Evolutionary conservation across 306 rosid species (phyloP).

Genomic region (Fragaria iinumae): DNA sequence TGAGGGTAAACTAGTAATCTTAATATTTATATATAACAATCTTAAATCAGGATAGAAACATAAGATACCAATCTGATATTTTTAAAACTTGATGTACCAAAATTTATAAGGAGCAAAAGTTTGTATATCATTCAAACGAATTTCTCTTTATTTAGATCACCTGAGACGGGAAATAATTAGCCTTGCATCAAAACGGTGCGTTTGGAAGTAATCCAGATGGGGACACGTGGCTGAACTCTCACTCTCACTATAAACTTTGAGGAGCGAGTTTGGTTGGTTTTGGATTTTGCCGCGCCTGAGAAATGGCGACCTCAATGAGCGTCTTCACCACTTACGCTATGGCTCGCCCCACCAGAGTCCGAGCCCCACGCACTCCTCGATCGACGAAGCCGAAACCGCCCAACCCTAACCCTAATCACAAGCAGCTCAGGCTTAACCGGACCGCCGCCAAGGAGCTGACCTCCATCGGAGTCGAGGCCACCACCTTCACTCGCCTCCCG

Average conservation of each 20-base stretch:
- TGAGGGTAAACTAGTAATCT: too few species aligned
- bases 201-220: background rate
- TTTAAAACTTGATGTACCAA: too few species aligned
- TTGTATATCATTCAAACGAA: too few species aligned
- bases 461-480: conserved; percentile 66
- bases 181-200: background rate
- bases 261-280: background rate
- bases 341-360: conserved; percentile 44
- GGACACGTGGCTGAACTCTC: conserved; percentile 20
- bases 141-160: too few species aligned
- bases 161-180: too few species aligned
- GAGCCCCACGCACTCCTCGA: conserved; percentile 30
- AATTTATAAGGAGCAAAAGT: too few species aligned
- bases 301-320: conserved; percentile 47
- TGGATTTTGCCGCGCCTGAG: conserved; percentile 19
- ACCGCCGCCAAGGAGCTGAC: conserved; percentile 31
- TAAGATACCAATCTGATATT: too few species aligned
- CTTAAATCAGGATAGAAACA: too few species aligned
- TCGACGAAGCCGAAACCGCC: conserved; percentile 27
- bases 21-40: too few species aligned
- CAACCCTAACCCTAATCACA: conserved; percentile 30
- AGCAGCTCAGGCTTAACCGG: conserved; percentile 14
- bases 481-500: conserved; percentile 82
- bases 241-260: background rate
- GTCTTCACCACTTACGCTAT: conserved; percentile 46